Evolutionary conservation across 2,329 filamentous ascomycete genomes (phyloP), one percentile per base, ranked within the genome.

Genomic region (Sporothrix mexicana): DNA sequence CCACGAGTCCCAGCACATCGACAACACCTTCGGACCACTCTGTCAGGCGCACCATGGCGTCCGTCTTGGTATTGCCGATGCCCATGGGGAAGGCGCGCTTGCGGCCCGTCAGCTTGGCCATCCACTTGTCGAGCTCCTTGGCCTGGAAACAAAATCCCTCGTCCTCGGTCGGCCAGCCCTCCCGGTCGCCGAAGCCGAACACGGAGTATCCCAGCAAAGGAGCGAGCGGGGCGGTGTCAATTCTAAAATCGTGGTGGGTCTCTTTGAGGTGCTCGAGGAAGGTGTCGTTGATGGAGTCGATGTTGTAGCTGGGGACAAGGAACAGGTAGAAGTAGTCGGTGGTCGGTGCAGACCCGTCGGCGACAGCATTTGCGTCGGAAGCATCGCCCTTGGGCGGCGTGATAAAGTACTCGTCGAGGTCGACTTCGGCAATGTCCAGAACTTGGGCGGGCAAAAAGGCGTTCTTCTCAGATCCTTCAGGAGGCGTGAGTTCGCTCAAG

Each of bases 131-230:
- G 2, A 97, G 86, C 77, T 97, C 91, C 78, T 91, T 93, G 1
- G 95, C 95, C 80, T 98, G 95, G 75, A 93, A 94, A 80, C 95
- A 98, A 82, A 95, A 99, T 0, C 95, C 95, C 77, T 96, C 93
- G 73, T 91, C 89, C 81, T 97, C 94, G 0, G 92, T 93, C 0
- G 94, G 93, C 95, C 96, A 99, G 73, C 93, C 94, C 79, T 97
- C 93, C 75, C 88, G 90, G 80, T 98, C 95, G 20, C 95, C 95
- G 78, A 98, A 92, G 0, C 96, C 96, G 83, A 98, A 98, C 0
- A 98, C 94, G 0, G 93, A 93, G 79, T 97, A 98, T 9, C 95
- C 95, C 2, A 95, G 84, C 17, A 98, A 82, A 0, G 86, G 83
- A 0, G 91, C 90, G 64, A 99, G 82, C 0, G 96, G 92, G 0